Base-by-base conservation (phyloP, 495 filamentous ascomycete genomes). In the Penicillium canariense region DNA sequence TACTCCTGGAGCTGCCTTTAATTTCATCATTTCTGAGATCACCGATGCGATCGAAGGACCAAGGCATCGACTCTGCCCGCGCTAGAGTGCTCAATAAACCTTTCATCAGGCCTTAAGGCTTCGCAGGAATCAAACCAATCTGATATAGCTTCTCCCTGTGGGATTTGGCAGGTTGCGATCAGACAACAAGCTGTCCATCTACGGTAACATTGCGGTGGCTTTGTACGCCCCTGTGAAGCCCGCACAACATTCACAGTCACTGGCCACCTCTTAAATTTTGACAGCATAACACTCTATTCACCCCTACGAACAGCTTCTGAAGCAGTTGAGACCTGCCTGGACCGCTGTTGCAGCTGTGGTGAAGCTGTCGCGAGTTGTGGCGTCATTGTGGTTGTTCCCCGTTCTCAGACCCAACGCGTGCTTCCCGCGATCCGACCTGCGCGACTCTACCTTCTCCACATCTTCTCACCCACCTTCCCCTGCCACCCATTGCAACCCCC, bases 361-460 rank as follows among this genome's bases (percentile, higher is more conserved):
- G 22, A 34, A 48, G 46, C 46, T 35, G 22, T n/a, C 8, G 15
- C 15, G 14, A 60, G 58, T 60, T 65, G 66, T 61, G 66, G 56
- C 56, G 61, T 63, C 63, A 68, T 67, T 60, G 63, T n/a, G 48
- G 52, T 51, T 50, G 51, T 57, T 45, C 52, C 46, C 62, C 54
- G 56, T 55, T 56, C 60, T 53, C 63, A 56, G 54, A 53, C 63
- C 67, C 63, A 63, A 73, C 71, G 68, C 71, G 73, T 73, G 68
- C 65, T 69, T 68, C 59, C 62, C 64, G 64, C 63, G 58, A 48
- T 36, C 34, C 51, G 50, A 51, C 43, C 66, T 70, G 68, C 69
- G 69, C 69, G 68, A 70, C 68, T 71, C 65, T 67, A 66, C 71
- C 71, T 70, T 75, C 71, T 73, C 72, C 72, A 75, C 70, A 65